These are phyloP conservation scores for Lyophyllum shimeji DNA, from an alignment of 768 basidiomycete genomes.

Conservation along the genomic window DNA sequence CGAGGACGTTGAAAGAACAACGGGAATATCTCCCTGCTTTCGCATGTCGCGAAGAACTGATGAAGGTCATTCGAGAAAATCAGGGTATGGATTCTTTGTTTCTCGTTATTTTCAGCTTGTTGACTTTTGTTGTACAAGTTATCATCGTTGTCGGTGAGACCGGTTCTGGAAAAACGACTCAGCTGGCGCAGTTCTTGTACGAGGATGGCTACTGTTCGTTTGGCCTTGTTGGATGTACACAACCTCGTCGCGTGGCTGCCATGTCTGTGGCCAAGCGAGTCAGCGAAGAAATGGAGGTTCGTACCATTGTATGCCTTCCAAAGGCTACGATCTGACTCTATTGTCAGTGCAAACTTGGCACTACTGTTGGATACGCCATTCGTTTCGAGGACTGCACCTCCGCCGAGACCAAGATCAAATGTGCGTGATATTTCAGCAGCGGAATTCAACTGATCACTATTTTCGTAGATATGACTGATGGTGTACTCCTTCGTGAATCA, in stretches of 20 bases:
- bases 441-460: background rate
- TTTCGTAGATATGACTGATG: conserved; percentile 92
- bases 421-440: conserved; percentile 41
- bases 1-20: conserved; percentile 88
- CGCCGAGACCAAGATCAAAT: conserved; percentile 94
- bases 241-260: conserved; percentile 97
- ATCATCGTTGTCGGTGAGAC: conserved; percentile 98
- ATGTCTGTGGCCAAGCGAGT: conserved; percentile 99
- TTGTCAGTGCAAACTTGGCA: conserved; percentile 80
- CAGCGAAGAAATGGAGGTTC: conserved; percentile 97
- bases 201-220: conserved; percentile 93
- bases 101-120: background rate
- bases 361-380: conserved; percentile 93
- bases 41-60: conserved; percentile 91
- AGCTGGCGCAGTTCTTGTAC: conserved; percentile 91
- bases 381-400: conserved; percentile 98
- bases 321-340: background rate
- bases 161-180: conserved; percentile 99
- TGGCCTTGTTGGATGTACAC: conserved; percentile 95
- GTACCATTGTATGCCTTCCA: conserved; percentile 16
- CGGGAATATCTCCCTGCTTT: conserved; percentile 97
- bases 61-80: conserved; percentile 88
- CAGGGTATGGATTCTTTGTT: conserved; percentile 61
- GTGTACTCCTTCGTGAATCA: conserved; percentile 96
- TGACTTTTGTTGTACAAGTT: conserved; percentile 45